phyloP scores from a whole-genome alignment of 106 monocot genomes.

The Agapanthus africanus region DNA sequence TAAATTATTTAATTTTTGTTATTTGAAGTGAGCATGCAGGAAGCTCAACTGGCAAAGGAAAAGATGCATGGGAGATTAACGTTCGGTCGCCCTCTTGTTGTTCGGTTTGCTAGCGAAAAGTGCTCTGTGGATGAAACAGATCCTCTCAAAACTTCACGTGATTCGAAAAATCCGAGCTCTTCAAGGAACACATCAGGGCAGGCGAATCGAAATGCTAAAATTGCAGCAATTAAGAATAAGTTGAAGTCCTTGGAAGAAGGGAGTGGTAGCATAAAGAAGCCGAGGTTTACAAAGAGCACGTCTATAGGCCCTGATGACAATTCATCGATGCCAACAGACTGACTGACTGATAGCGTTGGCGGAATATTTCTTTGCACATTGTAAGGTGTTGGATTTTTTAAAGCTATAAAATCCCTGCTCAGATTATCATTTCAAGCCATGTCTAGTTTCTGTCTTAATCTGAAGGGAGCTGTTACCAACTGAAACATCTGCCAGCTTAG shows the following conservation, averaged over 20 bases:
- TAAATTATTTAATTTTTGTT: slow-evolving; percentile 37
- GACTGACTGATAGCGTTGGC: background rate
- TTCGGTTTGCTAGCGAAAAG: slow-evolving; percentile 81
- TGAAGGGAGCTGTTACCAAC: background rate
- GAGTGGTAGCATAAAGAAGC: slow-evolving; percentile 41
- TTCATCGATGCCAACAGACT: slow-evolving; percentile 5
- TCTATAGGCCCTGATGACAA: background rate
- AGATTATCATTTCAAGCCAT: background rate
- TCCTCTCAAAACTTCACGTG: slow-evolving; percentile 2
- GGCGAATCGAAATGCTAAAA: slow-evolving; percentile 43
- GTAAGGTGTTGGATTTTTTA: background rate
- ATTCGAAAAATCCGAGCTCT: slow-evolving; percentile 26
- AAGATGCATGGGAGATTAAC: slow-evolving; percentile 79
- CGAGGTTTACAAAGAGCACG: slow-evolving; percentile 15
- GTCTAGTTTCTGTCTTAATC: background rate
- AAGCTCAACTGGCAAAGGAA: slow-evolving; percentile 76
- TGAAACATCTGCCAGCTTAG: background rate
- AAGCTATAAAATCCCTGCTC: background rate
- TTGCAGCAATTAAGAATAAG: slow-evolving; percentile 85
- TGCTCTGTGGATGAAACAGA: slow-evolving; percentile 18
- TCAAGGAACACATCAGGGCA: slow-evolving; percentile 24
- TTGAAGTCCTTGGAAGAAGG: slow-evolving; percentile 71
- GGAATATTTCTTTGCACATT: background rate
- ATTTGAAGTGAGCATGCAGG: slow-evolving; percentile 98
- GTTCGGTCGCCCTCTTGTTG: slow-evolving; percentile 75